These are phyloP conservation scores for Pichia sp. DNA, from an alignment of 1,139 yeast genomes.

Conservation along the genomic window DNA sequence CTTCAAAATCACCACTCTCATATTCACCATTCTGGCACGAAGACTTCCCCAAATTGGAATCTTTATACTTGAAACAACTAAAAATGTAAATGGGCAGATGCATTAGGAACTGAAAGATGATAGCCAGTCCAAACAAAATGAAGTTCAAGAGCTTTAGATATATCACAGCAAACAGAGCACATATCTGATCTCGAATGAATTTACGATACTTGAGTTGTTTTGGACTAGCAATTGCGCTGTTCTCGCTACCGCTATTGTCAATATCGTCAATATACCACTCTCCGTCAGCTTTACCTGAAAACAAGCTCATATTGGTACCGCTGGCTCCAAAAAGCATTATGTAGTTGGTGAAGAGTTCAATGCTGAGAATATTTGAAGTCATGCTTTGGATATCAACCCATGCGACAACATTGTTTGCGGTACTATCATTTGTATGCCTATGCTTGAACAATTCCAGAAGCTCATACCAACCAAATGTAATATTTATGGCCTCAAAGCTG, in stretches of 20 bases:
- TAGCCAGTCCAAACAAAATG: slow-evolving; percentile 2
- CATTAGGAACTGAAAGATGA: slow-evolving; percentile 5
- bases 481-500: slow-evolving; percentile 15
- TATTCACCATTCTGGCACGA: neutral
- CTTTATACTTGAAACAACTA: slow-evolving; percentile 1
- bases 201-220: slow-evolving; percentile 8
- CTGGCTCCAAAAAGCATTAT: slow-evolving; percentile 21
- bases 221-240: neutral
- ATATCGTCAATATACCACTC: neutral
- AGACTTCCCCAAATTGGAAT: no score
- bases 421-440: neutral
- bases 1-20: slow-evolving; percentile 1
- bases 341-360: slow-evolving; percentile 21
- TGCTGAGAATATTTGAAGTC: slow-evolving; percentile 9
- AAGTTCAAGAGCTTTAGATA: slow-evolving; percentile 19
- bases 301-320: slow-evolving; percentile 19
- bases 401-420: slow-evolving; percentile 2
- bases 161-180: slow-evolving; percentile 11
- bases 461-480: slow-evolving; percentile 7
- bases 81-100: slow-evolving; percentile 8
- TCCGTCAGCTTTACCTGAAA: slow-evolving; percentile 4
- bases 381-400: slow-evolving; percentile 2
- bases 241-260: neutral
- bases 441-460: slow-evolving; percentile 3
- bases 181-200: slow-evolving; percentile 14